Conservation (phyloP, 306 rosid species). For the Dryas drummondii region DNA sequence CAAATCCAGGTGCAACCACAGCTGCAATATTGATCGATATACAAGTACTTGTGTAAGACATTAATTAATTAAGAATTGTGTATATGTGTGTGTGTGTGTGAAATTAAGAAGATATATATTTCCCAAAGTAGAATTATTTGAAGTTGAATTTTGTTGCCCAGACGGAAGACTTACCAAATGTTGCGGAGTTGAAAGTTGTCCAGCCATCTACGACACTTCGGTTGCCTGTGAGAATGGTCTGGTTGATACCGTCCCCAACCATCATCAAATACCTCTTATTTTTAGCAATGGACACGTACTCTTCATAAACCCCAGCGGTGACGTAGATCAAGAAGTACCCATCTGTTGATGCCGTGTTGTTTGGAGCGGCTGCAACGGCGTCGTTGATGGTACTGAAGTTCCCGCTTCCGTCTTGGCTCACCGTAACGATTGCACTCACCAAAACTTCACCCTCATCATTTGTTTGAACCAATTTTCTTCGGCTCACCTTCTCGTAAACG, state of each 20-base stretch:
- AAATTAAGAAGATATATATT: too few relatives aligned
- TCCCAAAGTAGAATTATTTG: too few relatives aligned
- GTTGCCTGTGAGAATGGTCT: slow-evolving; percentile 73
- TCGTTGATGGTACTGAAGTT: slow-evolving; percentile 76
- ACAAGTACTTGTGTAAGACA: neutral
- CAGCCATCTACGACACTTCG: slow-evolving; percentile 75
- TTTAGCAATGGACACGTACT: slow-evolving; percentile 61
- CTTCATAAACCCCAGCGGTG: slow-evolving; percentile 76
- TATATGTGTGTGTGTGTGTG: too few relatives aligned
- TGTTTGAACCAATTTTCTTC: slow-evolving; percentile 53
- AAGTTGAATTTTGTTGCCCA: neutral
- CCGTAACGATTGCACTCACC: slow-evolving; percentile 64
- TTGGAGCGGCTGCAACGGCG: slow-evolving; percentile 78
- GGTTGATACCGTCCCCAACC: slow-evolving; percentile 83
- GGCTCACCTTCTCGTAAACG: slow-evolving; percentile 59
- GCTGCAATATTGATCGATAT: slow-evolving; percentile 39
- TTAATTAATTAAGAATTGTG: too few relatives aligned
- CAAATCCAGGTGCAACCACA: slow-evolving; percentile 59
- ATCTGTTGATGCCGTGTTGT: slow-evolving; percentile 45
- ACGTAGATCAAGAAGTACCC: slow-evolving; percentile 83
- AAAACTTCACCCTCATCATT: slow-evolving; percentile 29
- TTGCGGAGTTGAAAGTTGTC: slow-evolving; percentile 91
- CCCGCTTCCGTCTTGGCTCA: slow-evolving; percentile 71
- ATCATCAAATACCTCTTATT: slow-evolving; percentile 70
- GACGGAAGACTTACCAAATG: slow-evolving; percentile 55